Base-by-base conservation (phyloP, 1,284 basidiomycete species). In the Ganoderma resinaceum region DNA sequence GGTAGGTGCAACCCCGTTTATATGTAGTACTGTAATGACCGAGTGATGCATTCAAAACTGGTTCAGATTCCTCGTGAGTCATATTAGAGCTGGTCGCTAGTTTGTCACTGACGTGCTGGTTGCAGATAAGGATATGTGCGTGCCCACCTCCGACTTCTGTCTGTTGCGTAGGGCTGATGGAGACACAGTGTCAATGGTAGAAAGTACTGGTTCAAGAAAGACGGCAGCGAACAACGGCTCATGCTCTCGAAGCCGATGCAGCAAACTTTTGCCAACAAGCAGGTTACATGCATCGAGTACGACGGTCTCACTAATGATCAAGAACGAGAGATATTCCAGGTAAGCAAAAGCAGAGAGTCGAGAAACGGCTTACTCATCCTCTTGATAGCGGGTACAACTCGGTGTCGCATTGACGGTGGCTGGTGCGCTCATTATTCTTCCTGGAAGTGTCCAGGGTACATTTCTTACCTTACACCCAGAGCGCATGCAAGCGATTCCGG, bases 241-340 rank as follows among this genome's bases (percentile, higher is more conserved):
- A 57, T 85, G 1, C 77, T 91, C 0, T 86, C 89, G 0, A 83
- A 83, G 1, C 83, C 84, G 61, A 84, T 87, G 65, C 80, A 82
- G 26, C 83, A 82, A 16, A 62, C 84, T 1, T 92, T 92, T 69
- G 82, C 84, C 9, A 88, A 86, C 72, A 91, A 91, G 76, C 91
- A 92, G 69, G 85, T 93, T 38, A 87, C 89, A 0, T 93, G 92
- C 74, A 85, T 92, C 12, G 90, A 93, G 74, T 93, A 92, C 70
- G 83, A 87, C 53, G 86, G 87, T 38, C 81, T 94, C 12, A 80
- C 78, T 0, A 87, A 89, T 68, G 80, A 83, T 16, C 86, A 89
- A 63, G 91, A 93, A 71, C 82, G 91, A 52, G 92, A 94, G 71
- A 91, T 94, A 18, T 94, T 94, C 79, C 89, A 91, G 79, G 90